phyloP scores from a whole-genome alignment of 2,329 filamentous ascomycete genomes.

The Aspergillus sp. region DNA sequence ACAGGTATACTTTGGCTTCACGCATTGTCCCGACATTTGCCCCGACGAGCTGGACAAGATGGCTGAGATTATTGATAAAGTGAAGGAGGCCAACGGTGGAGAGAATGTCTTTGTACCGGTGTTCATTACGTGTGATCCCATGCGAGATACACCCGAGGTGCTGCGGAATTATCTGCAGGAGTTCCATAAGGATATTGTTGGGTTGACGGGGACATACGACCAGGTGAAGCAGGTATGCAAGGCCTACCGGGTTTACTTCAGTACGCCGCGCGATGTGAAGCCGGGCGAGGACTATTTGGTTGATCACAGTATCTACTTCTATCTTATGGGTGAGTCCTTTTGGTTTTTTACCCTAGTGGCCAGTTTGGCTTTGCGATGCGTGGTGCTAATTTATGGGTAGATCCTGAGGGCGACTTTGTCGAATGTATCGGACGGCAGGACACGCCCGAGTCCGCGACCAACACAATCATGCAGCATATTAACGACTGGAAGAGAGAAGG shows the following conservation, averaged over 20 bases:
- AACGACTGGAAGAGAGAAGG: constrained; percentile 66
- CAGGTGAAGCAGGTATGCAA: constrained; percentile 94
- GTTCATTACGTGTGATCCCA: constrained; percentile 95
- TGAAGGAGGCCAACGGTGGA: constrained; percentile 42
- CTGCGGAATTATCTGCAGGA: constrained; percentile 83
- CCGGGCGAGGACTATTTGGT: constrained; percentile 96
- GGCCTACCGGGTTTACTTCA: constrained; percentile 95
- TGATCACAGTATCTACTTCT: constrained; percentile 99
- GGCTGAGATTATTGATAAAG: constrained; percentile 85
- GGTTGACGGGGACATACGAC: constrained; percentile 89
- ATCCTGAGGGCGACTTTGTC: constrained; percentile 96
- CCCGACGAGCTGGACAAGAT: constrained; percentile 99
- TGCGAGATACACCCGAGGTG: constrained; percentile 80
- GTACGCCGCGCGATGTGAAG: constrained; percentile 82
- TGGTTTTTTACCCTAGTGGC: background rate
- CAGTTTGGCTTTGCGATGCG: too few species aligned
- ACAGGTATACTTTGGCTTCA: constrained; percentile 97
- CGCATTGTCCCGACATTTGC: constrained; percentile 97
- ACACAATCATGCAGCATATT: constrained; percentile 82
- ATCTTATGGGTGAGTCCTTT: constrained; percentile 73
- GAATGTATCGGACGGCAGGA: constrained; percentile 95
- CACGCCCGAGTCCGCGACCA: constrained; percentile 80
- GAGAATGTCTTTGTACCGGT: constrained; percentile 65
- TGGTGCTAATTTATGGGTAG: constrained; percentile 41
- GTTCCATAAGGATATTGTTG: constrained; percentile 84